Evolutionary conservation across 108 stramenopile species (phyloP).

Genomic region (Nannochloropsis granulata): DNA sequence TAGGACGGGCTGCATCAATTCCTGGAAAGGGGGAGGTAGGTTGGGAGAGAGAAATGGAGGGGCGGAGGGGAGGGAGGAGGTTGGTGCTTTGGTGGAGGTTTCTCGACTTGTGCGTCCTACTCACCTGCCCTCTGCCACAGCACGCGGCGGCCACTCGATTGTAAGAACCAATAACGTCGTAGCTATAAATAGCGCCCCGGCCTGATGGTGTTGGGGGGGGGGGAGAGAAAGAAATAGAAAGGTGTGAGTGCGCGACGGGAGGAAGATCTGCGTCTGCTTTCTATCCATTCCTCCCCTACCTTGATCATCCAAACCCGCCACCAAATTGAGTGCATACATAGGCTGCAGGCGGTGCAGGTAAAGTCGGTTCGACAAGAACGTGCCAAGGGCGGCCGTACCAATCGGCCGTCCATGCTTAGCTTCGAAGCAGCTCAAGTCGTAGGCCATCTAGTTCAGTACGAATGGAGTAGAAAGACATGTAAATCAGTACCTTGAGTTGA

Average conservation of each 20-base stretch:
- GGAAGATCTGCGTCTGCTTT: too few relatives aligned
- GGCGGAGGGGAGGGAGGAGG: not conserved
- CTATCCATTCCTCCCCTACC: not conserved
- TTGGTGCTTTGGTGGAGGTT: not conserved
- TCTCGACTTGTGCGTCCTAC: not conserved
- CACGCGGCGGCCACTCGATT: conserved; percentile 5
- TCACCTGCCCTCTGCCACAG: not conserved
- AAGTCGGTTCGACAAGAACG: conserved; percentile 29
- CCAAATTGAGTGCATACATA: conserved; percentile 33
- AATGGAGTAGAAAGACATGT: not conserved
- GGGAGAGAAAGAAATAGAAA: too few relatives aligned
- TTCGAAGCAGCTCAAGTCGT: conserved; percentile 17
- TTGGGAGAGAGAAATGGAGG: too few relatives aligned
- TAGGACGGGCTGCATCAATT: conserved; percentile 15
- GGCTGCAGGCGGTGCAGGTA: conserved; percentile 35
- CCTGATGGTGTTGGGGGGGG: not conserved
- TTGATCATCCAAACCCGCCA: conserved; percentile 26
- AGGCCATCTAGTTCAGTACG: not conserved
- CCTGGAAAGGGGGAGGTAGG: not conserved
- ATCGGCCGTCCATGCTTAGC: conserved; percentile 9
- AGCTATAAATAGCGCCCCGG: conserved; percentile 31
- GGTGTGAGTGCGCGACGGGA: too few relatives aligned
- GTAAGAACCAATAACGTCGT: conserved; percentile 34
- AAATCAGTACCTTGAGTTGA: not conserved
- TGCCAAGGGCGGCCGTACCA: conserved; percentile 26